Conservation (phyloP, 75 land plant genomes). For the Cryptomeria japonica region DNA sequence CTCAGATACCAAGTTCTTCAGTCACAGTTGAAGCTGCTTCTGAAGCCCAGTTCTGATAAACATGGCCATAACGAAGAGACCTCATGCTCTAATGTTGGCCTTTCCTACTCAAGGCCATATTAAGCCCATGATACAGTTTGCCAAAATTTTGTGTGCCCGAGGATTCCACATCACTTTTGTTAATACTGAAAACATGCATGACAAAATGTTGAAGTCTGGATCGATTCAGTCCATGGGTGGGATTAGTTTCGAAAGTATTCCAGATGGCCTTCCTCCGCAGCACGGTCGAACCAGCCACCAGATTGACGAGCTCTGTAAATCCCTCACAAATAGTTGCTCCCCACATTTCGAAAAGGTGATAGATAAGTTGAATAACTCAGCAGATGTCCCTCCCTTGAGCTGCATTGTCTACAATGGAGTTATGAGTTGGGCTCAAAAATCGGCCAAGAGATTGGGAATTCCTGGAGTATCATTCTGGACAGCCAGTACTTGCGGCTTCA, state of each 20-base stretch:
- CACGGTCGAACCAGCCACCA: not conserved
- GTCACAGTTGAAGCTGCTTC: no score
- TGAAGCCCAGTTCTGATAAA: no score
- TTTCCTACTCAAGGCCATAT: conserved; percentile 13
- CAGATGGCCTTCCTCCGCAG: not conserved
- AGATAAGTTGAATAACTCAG: not conserved
- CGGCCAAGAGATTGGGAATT: no score
- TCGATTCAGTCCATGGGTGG: not conserved
- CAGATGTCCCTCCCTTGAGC: no score
- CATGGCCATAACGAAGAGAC: no score
- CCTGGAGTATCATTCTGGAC: no score
- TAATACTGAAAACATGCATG: conserved; percentile 10
- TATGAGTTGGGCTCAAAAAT: no score
- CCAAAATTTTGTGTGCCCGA: conserved; percentile 1
- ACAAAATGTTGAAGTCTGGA: not conserved
- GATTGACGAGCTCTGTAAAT: not conserved
- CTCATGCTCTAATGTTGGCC: conserved; percentile 1
- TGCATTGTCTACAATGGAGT: no score
- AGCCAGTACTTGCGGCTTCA: no score
- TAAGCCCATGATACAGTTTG: conserved; percentile 6
- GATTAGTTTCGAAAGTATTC: not conserved
- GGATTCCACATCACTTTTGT: conserved; percentile 7
- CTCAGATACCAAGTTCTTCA: no score
- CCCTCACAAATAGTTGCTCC: not conserved
- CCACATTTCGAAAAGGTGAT: not conserved